Base-by-base conservation (phyloP, 371 early-diverging fungal genomes). In the Mortierella sp. region DNA sequence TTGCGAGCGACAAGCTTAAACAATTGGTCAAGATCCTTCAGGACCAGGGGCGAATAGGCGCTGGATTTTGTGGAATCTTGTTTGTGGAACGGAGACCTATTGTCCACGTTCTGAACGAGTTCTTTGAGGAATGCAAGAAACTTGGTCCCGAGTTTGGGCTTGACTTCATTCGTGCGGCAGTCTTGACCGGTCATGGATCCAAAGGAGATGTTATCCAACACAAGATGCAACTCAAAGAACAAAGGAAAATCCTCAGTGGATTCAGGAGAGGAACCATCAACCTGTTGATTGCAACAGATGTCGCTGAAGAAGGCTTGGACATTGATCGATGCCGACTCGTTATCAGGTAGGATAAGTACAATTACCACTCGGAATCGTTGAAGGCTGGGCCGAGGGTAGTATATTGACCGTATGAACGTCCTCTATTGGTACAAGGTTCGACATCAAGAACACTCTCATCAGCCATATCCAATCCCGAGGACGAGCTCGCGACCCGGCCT, bases 261-360 rank as follows among this genome's bases (percentile, higher is more conserved):
- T 97, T 98, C 71, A 79, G 91, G 29, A 71, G 64, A 2, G 93
- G 94, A 24, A 74, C 81, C 6, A 47, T 88, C 45, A 95, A 94
- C 54, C 71, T 95, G 29, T 76, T 99, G 2, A 86, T 98, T 28
- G 93, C 97, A 10, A 98, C 99, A 2, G 89, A 90, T 78, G 97
- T 99, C n/a, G 98, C 95, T 25, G 97, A 98, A 70, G 97, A 99
- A 81, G 99, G 99, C 7, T 79, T 99, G 10, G 99, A 99, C 80
- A 94, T 99, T 57, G 91, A 91, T 60, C 89, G 93, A 0, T 97
- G 98, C 80, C 96, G 94, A 54, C 71, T 96, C 44, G 97, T 99
- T 27, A 87, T 98, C n/a, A 82, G 92, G 86, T 92, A 86, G 61
- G 5, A 16, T 27, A 29, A n/a, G n/a, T n/a, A n/a, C n/a, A n/a